Percentiles rank a stretch among this genome's conserved stretches.
Evolutionary conservation across 2,329 filamentous ascomycete species (phyloP).

Genomic region (Parasarocladium wereldwijsianum): DNA sequence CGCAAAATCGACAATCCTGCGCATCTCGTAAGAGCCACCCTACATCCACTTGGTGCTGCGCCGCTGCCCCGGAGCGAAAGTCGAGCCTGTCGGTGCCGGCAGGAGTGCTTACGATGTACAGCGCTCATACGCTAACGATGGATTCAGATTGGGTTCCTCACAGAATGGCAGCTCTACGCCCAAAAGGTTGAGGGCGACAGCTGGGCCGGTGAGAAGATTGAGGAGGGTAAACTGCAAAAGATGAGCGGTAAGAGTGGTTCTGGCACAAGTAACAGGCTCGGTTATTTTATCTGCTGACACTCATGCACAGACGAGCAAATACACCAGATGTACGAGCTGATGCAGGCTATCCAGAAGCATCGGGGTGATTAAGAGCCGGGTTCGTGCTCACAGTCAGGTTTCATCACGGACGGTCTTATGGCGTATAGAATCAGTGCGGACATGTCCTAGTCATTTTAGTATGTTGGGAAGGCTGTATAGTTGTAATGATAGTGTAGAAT

Average conservation of each 20-base stretch:
- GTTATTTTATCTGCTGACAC: background rate
- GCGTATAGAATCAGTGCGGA: too few relatives aligned
- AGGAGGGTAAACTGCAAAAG: constrained; percentile 71
- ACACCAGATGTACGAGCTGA: constrained; percentile 84
- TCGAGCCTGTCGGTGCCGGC: too few relatives aligned
- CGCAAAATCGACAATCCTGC: constrained; percentile 74
- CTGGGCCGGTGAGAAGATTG: constrained; percentile 76
- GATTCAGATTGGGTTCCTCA: constrained; percentile 76
- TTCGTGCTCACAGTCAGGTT: too few relatives aligned
- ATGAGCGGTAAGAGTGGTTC: constrained; percentile 61
- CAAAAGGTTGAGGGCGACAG: constrained; percentile 78
- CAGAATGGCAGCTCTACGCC: constrained; percentile 91
- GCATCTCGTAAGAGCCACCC: constrained; percentile 77
- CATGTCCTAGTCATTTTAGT: too few relatives aligned
- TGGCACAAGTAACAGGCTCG: background rate
- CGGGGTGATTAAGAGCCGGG: constrained; percentile 12
- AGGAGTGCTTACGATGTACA: too few relatives aligned
- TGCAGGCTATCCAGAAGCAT: constrained; percentile 56
- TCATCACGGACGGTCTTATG: too few relatives aligned
- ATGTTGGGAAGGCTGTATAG: too few relatives aligned
- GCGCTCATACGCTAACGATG: too few relatives aligned
- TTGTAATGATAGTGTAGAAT: too few relatives aligned
- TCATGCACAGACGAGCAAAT: constrained; percentile 65
- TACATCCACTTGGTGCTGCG: too few relatives aligned
- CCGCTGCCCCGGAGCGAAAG: too few relatives aligned